Evolutionary conservation across 805 yeast genomes (phyloP).

Genomic region (Cyberlindnera veronae): DNA sequence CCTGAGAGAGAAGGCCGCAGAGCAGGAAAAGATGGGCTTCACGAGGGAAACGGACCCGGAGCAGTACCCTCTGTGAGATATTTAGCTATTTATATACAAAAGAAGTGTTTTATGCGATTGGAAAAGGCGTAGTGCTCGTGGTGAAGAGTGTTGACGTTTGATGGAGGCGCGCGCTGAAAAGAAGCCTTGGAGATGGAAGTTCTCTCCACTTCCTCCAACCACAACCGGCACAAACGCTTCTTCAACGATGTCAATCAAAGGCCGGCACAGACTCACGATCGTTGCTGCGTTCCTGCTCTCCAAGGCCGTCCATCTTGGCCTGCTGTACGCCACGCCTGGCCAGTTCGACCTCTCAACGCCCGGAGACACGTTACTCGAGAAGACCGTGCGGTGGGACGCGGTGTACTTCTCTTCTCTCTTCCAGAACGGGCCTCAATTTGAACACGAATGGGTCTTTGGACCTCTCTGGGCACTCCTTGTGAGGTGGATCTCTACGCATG

Average conservation of each 20-base stretch:
- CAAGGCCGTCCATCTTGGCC: constrained; percentile 3
- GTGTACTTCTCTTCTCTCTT: constrained; percentile 69
- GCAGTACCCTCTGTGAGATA: constrained; percentile 19
- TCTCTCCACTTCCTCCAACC: too few relatives aligned
- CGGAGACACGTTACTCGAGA: constrained; percentile 28
- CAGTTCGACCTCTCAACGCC: constrained; percentile 15
- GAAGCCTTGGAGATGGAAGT: too few relatives aligned
- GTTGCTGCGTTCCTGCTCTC: constrained; percentile 4
- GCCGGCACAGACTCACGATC: constrained; percentile 1
- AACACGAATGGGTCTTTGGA: constrained; percentile 89
- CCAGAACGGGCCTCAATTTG: constrained; percentile 48
- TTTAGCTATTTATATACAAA: too few relatives aligned
- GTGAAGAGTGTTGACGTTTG: too few relatives aligned
- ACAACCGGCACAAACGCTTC: too few relatives aligned
- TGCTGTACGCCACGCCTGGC: constrained; percentile 5
- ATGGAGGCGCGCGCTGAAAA: too few relatives aligned
- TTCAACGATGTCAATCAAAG: too few relatives aligned
- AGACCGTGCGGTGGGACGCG: constrained; percentile 78
- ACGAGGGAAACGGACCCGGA: constrained; percentile 19
- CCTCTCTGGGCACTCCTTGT: constrained; percentile 82
- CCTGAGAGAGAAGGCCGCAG: constrained; percentile 42
- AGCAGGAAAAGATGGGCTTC: constrained; percentile 22
- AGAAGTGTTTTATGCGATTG: too few relatives aligned
- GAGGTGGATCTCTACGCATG: too few relatives aligned
- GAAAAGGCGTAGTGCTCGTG: too few relatives aligned